These are phyloP conservation scores for Chrysopogon serrulatus DNA, from an alignment of 176 grass and related monocot genomes.

Conservation along the genomic window DNA sequence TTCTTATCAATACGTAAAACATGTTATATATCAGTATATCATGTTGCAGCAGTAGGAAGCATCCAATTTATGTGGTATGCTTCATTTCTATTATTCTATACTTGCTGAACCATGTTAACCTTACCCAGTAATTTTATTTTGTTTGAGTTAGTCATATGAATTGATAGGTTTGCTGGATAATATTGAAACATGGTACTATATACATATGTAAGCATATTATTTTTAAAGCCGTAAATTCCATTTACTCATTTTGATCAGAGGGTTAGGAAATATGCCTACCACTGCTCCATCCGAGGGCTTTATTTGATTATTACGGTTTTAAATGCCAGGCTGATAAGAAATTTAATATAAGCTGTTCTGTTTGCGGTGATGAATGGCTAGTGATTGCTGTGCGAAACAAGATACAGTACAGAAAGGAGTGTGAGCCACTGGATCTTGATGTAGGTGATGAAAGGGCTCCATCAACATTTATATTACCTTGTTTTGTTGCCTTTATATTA, in stretches of 20 bases:
- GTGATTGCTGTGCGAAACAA: neutral
- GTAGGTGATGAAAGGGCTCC: neutral
- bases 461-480: neutral
- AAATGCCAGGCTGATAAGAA: neutral
- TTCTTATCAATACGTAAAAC: neutral
- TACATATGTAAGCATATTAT: neutral
- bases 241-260: too few species aligned
- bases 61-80: neutral
- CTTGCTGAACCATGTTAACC: neutral
- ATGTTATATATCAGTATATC: neutral
- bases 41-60: neutral
- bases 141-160: neutral
- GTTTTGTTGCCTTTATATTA: neutral
- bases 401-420: neutral
- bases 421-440: neutral
- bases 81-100: neutral
- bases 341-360: neutral
- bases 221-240: neutral
- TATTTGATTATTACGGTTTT: neutral
- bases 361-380: neutral
- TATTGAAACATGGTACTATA: neutral
- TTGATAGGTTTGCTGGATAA: neutral
- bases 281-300: neutral
- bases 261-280: neutral
- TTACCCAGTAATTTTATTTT: neutral